A percentile compares a stretch with the other conserved stretches of the same genome.
Conservation (phyloP, 495 filamentous ascomycete species). For the Xylaria telfairii region DNA sequence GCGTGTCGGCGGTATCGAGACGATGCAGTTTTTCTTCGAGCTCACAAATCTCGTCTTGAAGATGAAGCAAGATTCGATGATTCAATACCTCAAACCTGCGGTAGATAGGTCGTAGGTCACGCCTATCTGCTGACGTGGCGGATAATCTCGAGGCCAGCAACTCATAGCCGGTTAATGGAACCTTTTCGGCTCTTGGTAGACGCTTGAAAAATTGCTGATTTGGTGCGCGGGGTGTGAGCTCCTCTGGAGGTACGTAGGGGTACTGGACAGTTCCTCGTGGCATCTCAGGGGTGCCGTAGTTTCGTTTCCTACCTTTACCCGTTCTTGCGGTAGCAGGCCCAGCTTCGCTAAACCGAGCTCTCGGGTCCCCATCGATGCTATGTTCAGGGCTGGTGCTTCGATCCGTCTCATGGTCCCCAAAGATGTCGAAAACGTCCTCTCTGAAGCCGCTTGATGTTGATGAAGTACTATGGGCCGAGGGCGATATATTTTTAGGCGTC, state of each 20-base stretch:
- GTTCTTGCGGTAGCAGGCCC: constrained; percentile 24
- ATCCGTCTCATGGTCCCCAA: constrained; percentile 49
- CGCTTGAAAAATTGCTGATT: constrained; percentile 37
- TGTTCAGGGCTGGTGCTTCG: constrained; percentile 53
- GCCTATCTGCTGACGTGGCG: constrained; percentile 35
- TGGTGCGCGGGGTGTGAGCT: constrained; percentile 38
- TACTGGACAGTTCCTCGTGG: constrained; percentile 37
- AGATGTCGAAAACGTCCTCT: constrained; percentile 41
- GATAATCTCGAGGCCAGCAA: constrained; percentile 68
- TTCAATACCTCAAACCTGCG: constrained; percentile 85
- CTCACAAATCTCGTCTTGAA: constrained; percentile 86
- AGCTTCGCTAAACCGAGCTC: constrained; percentile 11
- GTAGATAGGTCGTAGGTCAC: constrained; percentile 68
- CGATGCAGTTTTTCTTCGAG: constrained; percentile 76
- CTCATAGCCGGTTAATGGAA: constrained; percentile 67
- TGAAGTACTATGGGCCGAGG: constrained; percentile 39
- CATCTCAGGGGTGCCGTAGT: constrained; percentile 46
- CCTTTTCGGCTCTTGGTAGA: constrained; percentile 43
- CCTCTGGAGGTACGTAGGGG: constrained; percentile 36
- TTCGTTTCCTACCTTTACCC: constrained; percentile 29
- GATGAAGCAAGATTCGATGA: constrained; percentile 81
- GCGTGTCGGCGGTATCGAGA: constrained; percentile 74
- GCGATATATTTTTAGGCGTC: constrained; percentile 30
- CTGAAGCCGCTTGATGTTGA: constrained; percentile 45
- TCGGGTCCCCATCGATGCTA: constrained; percentile 40